Evolutionary conservation across 2,329 filamentous ascomycete genomes (phyloP), one percentile per base, ranked within the genome.

Genomic region (Botrytis medusae): DNA sequence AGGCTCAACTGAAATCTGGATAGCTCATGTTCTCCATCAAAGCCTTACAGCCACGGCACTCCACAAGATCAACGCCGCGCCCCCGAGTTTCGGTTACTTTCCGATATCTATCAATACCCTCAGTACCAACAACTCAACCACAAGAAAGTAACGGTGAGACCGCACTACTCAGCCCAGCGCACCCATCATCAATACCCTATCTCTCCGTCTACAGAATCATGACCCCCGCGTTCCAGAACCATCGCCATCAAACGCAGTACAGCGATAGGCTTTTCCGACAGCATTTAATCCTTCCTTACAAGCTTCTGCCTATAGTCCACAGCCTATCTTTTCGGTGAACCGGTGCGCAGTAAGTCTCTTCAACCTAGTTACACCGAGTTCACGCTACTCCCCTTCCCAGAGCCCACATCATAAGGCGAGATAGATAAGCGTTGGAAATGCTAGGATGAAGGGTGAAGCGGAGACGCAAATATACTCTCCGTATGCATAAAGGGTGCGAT

Each of bases 281-380:
- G 32, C 9, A 51, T 67, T 20, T 16, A 14, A 9, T 16, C 29
- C 20, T 48, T 9, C 12, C 44, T 40, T n/a, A n/a, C 8, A 32
- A 34, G 14, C 44, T 34, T 29, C 32, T 22, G 8, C 22, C 63
- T 57, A 29, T 18, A 18, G 16, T 5, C 37, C 32, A 29, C 46
- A 51, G 22, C 16, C 44, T 18, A 40, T 32, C 32, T 9, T 32
- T 46, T 51, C 44, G 32, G 61, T 25, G 32, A 40, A 18, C 22
- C 63, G 25, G 32, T 67, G n/a, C 62, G 9, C 32, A 37, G 32
- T 25, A 10, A n/a, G 48, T 16, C 9, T 6, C 46, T 51, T 25
- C 32, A 51, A 67, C 32, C 29, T n/a, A 51, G 14, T 34, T 51
- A 67, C 44, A 67, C 63, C 63, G 63, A 67, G 63, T 67, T 51